A percentile compares a stretch with the other conserved stretches of the same genome.
Conservation (phyloP, 805 yeast species). For the Wickerhamiella azyma region DNA sequence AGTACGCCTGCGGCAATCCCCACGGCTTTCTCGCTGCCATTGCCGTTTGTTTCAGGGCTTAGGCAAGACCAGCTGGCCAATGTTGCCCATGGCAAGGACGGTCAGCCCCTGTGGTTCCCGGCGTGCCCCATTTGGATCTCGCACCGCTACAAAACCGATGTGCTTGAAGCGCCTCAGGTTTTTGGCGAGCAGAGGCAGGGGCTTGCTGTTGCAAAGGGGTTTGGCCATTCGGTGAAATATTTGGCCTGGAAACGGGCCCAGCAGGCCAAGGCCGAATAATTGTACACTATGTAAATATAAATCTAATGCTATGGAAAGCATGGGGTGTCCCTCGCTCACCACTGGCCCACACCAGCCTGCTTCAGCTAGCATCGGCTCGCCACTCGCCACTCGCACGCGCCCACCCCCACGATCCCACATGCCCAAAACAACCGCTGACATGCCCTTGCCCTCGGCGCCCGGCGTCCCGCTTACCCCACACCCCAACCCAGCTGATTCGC, state of each 20-base stretch:
- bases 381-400: too few relatives aligned
- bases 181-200: conserved; percentile 15
- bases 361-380: too few relatives aligned
- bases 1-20: conserved; percentile 17
- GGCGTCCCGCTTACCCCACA: neutral
- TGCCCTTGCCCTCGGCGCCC: neutral
- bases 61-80: conserved; percentile 11
- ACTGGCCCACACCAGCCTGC: too few relatives aligned
- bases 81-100: conserved; percentile 17
- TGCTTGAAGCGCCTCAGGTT: conserved; percentile 15
- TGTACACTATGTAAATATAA: too few relatives aligned
- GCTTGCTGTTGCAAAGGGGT: conserved; percentile 23
- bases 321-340: too few relatives aligned
- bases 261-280: neutral
- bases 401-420: neutral
- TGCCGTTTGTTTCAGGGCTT: conserved; percentile 14
- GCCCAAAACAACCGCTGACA: neutral
- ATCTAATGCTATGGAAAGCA: too few relatives aligned
- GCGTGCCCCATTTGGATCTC: conserved; percentile 20
- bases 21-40: conserved; percentile 20
- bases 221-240: conserved; percentile 66
- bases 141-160: conserved; percentile 18
- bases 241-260: conserved; percentile 39
- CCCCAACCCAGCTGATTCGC: neutral
- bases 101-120: conserved; percentile 21